phyloP scores from a whole-genome alignment of 1,284 basidiomycete species.

The Rhodotorula sp. region DNA sequence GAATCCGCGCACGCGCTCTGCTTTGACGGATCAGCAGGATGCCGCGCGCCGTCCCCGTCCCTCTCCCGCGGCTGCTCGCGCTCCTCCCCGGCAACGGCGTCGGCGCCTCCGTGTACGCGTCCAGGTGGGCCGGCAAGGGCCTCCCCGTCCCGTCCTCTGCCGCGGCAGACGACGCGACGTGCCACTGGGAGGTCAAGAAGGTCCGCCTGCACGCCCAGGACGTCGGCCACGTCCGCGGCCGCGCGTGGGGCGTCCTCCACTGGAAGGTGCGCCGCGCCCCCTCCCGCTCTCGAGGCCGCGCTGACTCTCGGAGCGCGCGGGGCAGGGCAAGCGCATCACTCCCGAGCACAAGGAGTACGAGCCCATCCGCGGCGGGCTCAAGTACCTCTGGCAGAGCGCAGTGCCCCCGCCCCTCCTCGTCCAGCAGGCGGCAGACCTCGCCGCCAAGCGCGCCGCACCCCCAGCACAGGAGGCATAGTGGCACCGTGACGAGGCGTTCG shows the following conservation, averaged over 20 bases:
- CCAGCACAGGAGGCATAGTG: neutral
- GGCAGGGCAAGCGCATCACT: conserved; percentile 52
- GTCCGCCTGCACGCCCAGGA: conserved; percentile 60
- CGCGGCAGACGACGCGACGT: conserved; percentile 43
- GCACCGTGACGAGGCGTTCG: no score
- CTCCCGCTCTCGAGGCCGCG: neutral
- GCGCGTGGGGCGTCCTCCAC: conserved; percentile 71
- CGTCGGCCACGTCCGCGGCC: conserved; percentile 68
- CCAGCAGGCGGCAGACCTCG: neutral
- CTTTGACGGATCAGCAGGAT: neutral
- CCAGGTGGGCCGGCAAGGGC: conserved; percentile 68
- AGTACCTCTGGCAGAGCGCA: conserved; percentile 53
- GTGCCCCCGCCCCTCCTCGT: conserved; percentile 31
- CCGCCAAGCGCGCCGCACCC: neutral
- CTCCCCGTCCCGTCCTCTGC: conserved; percentile 55
- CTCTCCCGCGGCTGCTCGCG: conserved; percentile 58
- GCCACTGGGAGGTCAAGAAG: conserved; percentile 71
- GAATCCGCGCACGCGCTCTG: neutral
- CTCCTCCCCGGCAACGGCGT: conserved; percentile 66
- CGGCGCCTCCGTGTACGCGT: conserved; percentile 67
- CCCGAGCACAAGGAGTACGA: conserved; percentile 49
- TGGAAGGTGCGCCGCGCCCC: conserved; percentile 65
- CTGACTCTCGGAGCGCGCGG: neutral
- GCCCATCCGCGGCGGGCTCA: conserved; percentile 53
- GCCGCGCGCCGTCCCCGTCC: conserved; percentile 1